A percentile compares a stretch with the other conserved stretches of the same genome.
These are phyloP conservation scores for Taxillus chinensis DNA, from an alignment of 164 flowering plant species.

Conservation along the genomic window DNA sequence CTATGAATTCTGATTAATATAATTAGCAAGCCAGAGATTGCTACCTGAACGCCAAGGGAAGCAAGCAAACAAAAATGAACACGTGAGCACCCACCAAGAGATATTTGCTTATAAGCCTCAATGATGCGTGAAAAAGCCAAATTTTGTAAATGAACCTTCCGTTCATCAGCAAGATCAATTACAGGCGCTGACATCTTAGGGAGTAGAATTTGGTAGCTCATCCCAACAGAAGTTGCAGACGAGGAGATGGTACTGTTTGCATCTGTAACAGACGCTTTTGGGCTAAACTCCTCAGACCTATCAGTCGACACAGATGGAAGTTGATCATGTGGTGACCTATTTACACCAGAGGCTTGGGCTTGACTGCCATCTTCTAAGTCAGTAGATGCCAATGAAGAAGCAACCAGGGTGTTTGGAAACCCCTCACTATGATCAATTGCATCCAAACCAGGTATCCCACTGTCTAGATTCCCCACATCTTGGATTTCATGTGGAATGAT, in stretches of 20 bases:
- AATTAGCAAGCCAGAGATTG: constrained; percentile 1
- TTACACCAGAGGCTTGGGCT: constrained; percentile 34
- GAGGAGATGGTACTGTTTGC: constrained; percentile 30
- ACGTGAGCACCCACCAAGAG: constrained; percentile 66
- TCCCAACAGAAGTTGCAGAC: constrained; percentile 44
- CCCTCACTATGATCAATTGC: constrained; percentile 27
- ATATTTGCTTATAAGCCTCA: constrained; percentile 76
- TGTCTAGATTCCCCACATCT: constrained; percentile 37
- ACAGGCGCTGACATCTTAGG: constrained; percentile 86
- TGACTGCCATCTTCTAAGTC: constrained; percentile 41
- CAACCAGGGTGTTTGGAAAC: constrained; percentile 22
- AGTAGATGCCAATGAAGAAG: constrained; percentile 30
- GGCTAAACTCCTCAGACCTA: constrained; percentile 73
- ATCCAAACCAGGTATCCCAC: constrained; percentile 79
- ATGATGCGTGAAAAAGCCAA: constrained; percentile 55
- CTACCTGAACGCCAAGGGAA: constrained; percentile 77
- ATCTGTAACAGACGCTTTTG: constrained; percentile 43
- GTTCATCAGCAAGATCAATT: constrained; percentile 51
- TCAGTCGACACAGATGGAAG: constrained; percentile 48
- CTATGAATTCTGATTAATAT: neutral
- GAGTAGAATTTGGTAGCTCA: constrained; percentile 39
- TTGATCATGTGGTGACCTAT: constrained; percentile 17
- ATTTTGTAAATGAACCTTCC: constrained; percentile 63
- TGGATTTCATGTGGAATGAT: constrained; percentile 22
- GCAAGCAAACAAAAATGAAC: constrained; percentile 69